These are phyloP conservation scores for Suillus discolor DNA, from an alignment of 768 basidiomycete genomes.

Conservation along the genomic window DNA sequence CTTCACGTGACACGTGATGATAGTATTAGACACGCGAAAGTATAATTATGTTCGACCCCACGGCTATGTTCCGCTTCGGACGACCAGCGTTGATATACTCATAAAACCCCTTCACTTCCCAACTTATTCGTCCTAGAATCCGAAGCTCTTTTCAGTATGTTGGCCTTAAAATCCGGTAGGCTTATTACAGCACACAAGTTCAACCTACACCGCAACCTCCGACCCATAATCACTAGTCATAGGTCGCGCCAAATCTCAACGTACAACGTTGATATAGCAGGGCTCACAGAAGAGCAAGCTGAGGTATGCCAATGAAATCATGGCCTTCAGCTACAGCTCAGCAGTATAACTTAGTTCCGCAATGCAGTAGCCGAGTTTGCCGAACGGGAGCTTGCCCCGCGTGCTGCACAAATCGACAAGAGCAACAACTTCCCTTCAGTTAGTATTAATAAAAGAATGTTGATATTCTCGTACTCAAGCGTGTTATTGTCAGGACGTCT, in stretches of 20 bases:
- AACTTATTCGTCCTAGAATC: neutral
- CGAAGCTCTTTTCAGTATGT: neutral
- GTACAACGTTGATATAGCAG: slow-evolving; percentile 74
- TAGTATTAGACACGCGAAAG: neutral
- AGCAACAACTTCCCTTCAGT: slow-evolving; percentile 82
- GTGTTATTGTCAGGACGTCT: slow-evolving; percentile 66
- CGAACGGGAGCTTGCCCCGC: slow-evolving; percentile 79
- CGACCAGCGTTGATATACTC: neutral
- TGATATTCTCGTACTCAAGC: slow-evolving; percentile 11
- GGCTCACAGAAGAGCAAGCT: slow-evolving; percentile 76
- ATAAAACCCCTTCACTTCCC: neutral
- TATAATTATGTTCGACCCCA: neutral
- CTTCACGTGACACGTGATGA: neutral
- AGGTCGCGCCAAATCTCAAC: slow-evolving; percentile 46
- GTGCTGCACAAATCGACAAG: slow-evolving; percentile 79
- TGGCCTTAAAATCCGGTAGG: neutral
- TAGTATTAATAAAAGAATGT: slow-evolving; percentile 21
- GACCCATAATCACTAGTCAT: neutral
- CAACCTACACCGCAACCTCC: neutral
- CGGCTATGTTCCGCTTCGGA: neutral
- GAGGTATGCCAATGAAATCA: slow-evolving; percentile 53
- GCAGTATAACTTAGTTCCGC: slow-evolving; percentile 60
- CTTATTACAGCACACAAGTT: neutral
- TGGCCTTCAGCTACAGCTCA: neutral
- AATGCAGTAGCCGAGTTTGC: slow-evolving; percentile 80